A percentile compares a stretch with the other conserved stretches of the same genome.
Conservation (phyloP, 345 rosid genomes). For the Eutrema japonicum region DNA sequence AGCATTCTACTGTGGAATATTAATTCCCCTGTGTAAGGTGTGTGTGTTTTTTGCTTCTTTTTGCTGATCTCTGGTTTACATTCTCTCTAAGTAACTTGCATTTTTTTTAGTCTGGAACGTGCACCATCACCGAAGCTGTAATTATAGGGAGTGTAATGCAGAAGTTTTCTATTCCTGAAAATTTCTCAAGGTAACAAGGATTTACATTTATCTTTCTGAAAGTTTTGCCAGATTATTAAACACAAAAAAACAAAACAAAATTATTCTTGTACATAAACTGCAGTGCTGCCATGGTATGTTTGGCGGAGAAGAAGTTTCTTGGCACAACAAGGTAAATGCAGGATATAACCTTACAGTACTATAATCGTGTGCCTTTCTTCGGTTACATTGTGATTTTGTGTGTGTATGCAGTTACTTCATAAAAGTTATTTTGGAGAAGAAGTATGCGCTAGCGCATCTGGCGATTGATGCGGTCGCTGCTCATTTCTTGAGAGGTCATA, state of each 20-base stretch:
- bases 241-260: background rate
- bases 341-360: background rate
- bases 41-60: background rate
- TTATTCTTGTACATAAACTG: background rate
- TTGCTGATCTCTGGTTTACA: background rate
- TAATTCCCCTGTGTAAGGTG: constrained; percentile 15
- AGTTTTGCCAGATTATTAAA: background rate
- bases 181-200: constrained; percentile 4
- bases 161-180: constrained; percentile 1
- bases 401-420: constrained; percentile 11
- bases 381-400: constrained; percentile 9
- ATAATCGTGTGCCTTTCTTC: background rate
- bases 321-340: constrained; percentile 25
- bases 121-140: constrained; percentile 7
- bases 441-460: background rate
- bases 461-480: constrained; percentile 16
- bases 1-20: background rate
- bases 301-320: constrained; percentile 1
- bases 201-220: background rate
- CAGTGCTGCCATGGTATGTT: constrained; percentile 12
- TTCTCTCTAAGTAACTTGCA: background rate
- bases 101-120: constrained; percentile 13
- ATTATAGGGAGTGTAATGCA: constrained; percentile 22
- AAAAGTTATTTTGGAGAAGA: constrained; percentile 29
- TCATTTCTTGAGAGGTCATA: constrained; percentile 25